Evolutionary conservation across 176 grass and related monocot species (phyloP).

Genomic region (Puya raimondii): DNA sequence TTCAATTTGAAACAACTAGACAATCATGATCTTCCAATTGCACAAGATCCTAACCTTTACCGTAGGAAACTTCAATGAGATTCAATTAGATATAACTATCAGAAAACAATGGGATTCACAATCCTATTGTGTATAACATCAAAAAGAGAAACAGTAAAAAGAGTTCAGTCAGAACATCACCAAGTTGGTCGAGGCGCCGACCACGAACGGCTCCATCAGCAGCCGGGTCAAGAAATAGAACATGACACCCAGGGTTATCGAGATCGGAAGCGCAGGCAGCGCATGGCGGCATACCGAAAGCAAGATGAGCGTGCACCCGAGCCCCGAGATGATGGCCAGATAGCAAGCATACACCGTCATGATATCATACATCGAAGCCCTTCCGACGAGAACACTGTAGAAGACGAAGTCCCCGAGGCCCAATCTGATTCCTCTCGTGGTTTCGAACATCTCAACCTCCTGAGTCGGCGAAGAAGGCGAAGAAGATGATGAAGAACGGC

Average conservation of each 20-base stretch:
- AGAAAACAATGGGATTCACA: not conserved
- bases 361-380: slow-evolving; percentile 95
- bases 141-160: slow-evolving; percentile 7
- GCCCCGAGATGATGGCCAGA: slow-evolving; percentile 89
- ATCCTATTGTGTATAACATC: not conserved
- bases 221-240: slow-evolving; percentile 98
- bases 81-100: too few relatives aligned
- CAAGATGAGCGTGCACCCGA: slow-evolving; percentile 95
- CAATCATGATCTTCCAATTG: too few relatives aligned
- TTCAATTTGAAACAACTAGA: too few relatives aligned
- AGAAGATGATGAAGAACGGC: not conserved
- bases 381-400: slow-evolving; percentile 93
- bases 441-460: slow-evolving; percentile 70
- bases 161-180: slow-evolving; percentile 74
- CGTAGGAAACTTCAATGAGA: too few relatives aligned
- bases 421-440: slow-evolving; percentile 76
- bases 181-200: slow-evolving; percentile 62
- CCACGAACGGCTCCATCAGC: slow-evolving; percentile 94
- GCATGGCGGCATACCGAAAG: slow-evolving; percentile 73
- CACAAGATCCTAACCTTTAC: too few relatives aligned
- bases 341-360: slow-evolving; percentile 99
- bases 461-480: slow-evolving; percentile 15
- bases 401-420: slow-evolving; percentile 95
- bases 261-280: slow-evolving; percentile 85
- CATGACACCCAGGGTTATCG: slow-evolving; percentile 58